Evolutionary conservation across 139 green algal genomes (phyloP).

Genomic region (Chlorella sp.): DNA sequence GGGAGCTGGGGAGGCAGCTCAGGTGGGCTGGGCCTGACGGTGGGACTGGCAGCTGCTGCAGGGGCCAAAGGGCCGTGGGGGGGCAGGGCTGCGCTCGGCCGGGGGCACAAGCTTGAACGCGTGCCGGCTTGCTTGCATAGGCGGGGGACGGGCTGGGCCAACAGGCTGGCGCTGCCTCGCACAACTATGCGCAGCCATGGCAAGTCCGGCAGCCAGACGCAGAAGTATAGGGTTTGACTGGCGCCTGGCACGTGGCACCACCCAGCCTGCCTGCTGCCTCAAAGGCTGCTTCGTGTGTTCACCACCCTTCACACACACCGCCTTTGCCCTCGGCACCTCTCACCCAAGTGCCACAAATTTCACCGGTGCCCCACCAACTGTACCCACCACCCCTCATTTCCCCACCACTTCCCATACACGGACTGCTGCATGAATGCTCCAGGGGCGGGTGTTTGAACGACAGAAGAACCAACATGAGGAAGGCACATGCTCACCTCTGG

Average conservation of each 20-base stretch:
- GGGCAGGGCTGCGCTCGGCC: neutral
- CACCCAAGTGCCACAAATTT: neutral
- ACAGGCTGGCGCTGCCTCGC: too few relatives aligned
- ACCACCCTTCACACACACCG: neutral
- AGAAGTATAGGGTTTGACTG: neutral
- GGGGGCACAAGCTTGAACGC: too few relatives aligned
- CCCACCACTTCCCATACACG: neutral
- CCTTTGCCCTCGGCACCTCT: too few relatives aligned
- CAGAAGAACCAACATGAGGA: neutral
- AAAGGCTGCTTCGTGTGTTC: neutral
- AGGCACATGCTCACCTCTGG: conserved; percentile 52
- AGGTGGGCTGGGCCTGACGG: neutral
- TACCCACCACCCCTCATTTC: neutral
- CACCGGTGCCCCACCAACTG: neutral
- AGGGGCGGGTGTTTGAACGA: neutral
- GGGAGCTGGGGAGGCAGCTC: neutral
- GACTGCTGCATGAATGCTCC: too few relatives aligned
- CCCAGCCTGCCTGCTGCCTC: neutral
- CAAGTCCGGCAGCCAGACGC: neutral
- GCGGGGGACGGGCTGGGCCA: too few relatives aligned
- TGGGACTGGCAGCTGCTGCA: neutral
- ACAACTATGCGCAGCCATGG: too few relatives aligned
- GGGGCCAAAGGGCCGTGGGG: neutral
- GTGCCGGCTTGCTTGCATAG: too few relatives aligned
- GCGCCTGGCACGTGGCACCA: neutral